phyloP scores from a whole-genome alignment of 148 eudicot genomes.

The Beta vulgaris region DNA sequence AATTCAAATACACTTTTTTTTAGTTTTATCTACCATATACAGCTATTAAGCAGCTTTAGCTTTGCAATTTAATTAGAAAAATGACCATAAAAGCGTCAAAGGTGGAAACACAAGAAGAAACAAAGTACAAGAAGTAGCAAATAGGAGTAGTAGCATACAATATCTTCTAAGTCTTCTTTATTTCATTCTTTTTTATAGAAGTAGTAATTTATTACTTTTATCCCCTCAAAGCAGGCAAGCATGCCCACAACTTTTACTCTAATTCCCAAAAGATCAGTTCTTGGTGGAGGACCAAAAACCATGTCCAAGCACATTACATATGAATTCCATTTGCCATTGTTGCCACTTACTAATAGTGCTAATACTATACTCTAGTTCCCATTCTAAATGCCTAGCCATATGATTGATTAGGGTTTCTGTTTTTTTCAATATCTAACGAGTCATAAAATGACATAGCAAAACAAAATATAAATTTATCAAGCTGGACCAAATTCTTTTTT shows the following conservation, averaged over 20 bases:
- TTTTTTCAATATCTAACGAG: no score
- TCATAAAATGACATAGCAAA: no score
- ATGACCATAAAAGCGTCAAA: not conserved
- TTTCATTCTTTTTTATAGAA: not conserved
- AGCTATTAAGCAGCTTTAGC: not conserved
- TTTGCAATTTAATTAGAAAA: not conserved
- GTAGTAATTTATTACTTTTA: not conserved
- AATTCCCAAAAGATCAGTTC: conserved; percentile 12
- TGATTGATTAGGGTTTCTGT: no score
- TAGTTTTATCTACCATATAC: not conserved
- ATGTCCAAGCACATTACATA: not conserved
- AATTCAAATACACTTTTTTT: not conserved
- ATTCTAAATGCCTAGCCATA: no score
- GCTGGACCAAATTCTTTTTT: no score
- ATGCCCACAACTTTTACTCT: conserved; percentile 24
- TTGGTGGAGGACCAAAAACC: conserved; percentile 14
- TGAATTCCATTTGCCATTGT: not conserved
- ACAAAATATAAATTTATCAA: no score
- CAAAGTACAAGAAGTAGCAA: conserved; percentile 11
- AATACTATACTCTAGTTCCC: not conserved
- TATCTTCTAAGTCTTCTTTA: not conserved
- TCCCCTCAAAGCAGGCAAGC: conserved; percentile 26
- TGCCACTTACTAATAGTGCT: not conserved
- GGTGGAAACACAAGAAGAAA: conserved; percentile 21
- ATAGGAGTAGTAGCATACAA: not conserved